Evolutionary conservation across 352 stramenopile species (phyloP), one percentile per base, ranked within the genome.

Genomic region (Phytophthora agathidicida): DNA sequence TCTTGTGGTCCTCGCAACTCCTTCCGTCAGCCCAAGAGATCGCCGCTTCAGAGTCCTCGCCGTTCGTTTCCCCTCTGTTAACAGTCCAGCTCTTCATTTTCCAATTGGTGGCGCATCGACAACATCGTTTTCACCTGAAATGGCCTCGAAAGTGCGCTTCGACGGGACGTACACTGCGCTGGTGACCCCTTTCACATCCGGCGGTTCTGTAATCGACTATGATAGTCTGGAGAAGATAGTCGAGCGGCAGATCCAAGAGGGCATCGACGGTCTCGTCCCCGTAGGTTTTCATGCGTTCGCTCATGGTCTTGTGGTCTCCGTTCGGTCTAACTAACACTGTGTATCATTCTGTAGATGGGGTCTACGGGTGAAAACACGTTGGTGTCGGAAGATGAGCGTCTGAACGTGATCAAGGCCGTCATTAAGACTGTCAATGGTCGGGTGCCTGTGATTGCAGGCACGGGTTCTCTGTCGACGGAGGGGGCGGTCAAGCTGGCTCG

Each of bases 281-380:
- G 48, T 57, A 22, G 27, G 48, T 46, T 37, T 3, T 7, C n/a
- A n/a, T n/a, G n/a, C n/a, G n/a, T n/a, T n/a, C 7, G 3, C 8
- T n/a, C n/a, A n/a, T 23, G 2, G 10, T 11, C 14, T 32, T 8
- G 20, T 36, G 9, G 22, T 51, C 19, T 22, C 14, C 14, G 2
- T 39, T 27, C 19, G 3, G 23, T 19, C 43, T 39, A 39, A 51
- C 19, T n/a, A 39, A 28, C 11, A n/a, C 23, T 48, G 7, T 49
- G n/a, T n/a, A n/a, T n/a, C 10, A n/a, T n/a, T 48, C 23, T 19
- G 5, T 41, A 57, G 74, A 91, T 94, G 82, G 96, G 96, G 39
- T 98, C 96, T 5, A 99, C 96, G 2, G 96, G 95, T 14, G 96
- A 99, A 74, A 96, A 93, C 59, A 86, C 91, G 24, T 86, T 93